Evolutionary conservation across 352 stramenopile genomes (phyloP).

Genomic region (Globisporangium recalcitrans): DNA sequence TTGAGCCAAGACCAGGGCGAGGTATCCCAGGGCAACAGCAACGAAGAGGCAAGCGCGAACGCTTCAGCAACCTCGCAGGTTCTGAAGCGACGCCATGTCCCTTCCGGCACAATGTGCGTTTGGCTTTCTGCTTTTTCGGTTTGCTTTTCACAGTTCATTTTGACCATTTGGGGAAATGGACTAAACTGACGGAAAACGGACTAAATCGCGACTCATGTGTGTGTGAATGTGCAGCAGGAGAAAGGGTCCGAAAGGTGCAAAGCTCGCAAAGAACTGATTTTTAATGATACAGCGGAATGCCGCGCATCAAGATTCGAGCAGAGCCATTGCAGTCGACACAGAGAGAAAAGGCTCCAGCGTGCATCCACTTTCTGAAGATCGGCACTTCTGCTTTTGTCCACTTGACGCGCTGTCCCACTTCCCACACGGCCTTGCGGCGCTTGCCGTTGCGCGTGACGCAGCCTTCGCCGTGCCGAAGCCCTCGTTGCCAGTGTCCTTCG

Average conservation of each 20-base stretch:
- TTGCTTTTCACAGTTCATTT: neutral
- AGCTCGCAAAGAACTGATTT: conserved; percentile 42
- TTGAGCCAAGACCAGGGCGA: neutral
- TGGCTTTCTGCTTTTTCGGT: neutral
- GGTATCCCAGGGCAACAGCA: neutral
- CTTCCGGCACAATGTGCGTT: conserved; percentile 46
- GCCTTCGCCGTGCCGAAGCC: conserved; percentile 55
- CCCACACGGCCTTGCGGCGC: conserved; percentile 48
- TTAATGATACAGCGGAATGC: neutral
- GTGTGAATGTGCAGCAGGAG: conserved; percentile 26
- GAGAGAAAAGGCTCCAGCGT: neutral
- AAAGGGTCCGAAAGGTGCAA: conserved; percentile 47
- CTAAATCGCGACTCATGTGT: neutral
- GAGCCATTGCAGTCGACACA: neutral
- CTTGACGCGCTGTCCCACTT: conserved; percentile 49
- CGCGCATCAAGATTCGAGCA: neutral
- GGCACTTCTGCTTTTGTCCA: conserved; percentile 60
- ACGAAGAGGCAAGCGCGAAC: neutral
- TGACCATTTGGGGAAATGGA: neutral
- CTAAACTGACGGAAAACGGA: neutral
- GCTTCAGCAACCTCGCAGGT: conserved; percentile 6
- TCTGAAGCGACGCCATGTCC: conserved; percentile 45
- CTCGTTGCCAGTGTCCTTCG: conserved; percentile 53
- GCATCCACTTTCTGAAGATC: conserved; percentile 24
- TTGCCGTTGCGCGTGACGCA: conserved; percentile 36